Conservation (phyloP, 2,329 filamentous ascomycete species). For the Rhytidhysteron rufulum region DNA sequence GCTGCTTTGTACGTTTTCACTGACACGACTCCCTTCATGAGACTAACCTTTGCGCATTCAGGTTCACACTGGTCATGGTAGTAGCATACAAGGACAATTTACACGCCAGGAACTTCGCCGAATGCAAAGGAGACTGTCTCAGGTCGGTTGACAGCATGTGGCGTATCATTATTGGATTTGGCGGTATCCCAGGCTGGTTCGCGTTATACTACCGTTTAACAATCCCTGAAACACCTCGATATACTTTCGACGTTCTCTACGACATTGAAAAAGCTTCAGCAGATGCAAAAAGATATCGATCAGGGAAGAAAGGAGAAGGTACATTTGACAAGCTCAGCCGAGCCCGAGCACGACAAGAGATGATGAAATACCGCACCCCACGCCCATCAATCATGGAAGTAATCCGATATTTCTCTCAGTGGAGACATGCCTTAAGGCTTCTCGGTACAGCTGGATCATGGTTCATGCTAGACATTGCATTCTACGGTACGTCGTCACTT, state of each 20-base stretch:
- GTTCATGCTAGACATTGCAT: conserved; percentile 67
- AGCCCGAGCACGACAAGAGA: conserved; percentile 48
- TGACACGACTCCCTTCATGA: not conserved
- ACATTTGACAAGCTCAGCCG: conserved; percentile 63
- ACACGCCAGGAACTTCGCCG: conserved; percentile 4
- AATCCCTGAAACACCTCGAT: conserved; percentile 30
- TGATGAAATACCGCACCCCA: conserved; percentile 30
- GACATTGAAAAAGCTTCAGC: conserved; percentile 51
- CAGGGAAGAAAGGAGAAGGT: conserved; percentile 57
- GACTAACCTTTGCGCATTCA: not conserved
- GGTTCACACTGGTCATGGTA: conserved; percentile 13
- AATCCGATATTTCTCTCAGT: conserved; percentile 62
- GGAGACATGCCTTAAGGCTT: conserved; percentile 66
- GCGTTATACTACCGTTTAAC: conserved; percentile 28
- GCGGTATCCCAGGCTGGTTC: conserved; percentile 26
- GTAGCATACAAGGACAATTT: conserved; percentile 8
- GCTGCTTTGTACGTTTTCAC: not conserved
- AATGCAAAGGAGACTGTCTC: conserved; percentile 9
- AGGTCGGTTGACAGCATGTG: conserved; percentile 25
- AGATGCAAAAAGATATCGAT: conserved; percentile 70
- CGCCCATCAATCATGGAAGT: conserved; percentile 55
- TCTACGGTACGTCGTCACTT: conserved; percentile 39
- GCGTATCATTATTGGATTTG: conserved; percentile 30
- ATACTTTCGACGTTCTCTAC: conserved; percentile 29
- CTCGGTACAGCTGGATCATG: conserved; percentile 77